phyloP scores from a whole-genome alignment of 2,329 filamentous ascomycete genomes.

The Diaporthe humulicola region DNA sequence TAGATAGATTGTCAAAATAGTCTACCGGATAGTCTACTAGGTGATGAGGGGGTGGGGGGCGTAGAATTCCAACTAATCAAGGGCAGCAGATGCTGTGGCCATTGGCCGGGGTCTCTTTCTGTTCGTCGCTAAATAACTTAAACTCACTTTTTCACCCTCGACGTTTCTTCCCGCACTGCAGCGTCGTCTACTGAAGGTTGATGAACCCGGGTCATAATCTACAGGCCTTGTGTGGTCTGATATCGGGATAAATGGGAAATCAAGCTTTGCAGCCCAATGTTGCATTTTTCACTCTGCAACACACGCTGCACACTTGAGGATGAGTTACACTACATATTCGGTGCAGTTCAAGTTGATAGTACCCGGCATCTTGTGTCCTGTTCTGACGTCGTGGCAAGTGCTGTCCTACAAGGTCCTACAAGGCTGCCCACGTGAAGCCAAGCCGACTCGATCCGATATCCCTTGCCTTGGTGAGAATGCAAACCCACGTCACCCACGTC shows the following conservation, averaged over 20 bases:
- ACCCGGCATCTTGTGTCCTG: background rate
- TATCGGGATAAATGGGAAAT: background rate
- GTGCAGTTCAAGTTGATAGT: too few species aligned
- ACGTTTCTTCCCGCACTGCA: background rate
- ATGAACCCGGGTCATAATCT: background rate
- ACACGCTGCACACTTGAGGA: too few species aligned
- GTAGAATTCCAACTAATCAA: background rate
- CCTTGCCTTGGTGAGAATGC: background rate
- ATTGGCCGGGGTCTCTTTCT: background rate
- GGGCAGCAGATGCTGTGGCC: background rate
- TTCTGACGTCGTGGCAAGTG: background rate
- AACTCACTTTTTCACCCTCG: too few species aligned
- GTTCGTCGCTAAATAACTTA: too few species aligned
- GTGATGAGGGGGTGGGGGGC: background rate
- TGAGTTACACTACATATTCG: too few species aligned
- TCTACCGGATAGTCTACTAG: background rate
- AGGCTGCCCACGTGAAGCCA: background rate
- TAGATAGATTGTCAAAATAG: too few species aligned
- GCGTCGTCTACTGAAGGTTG: background rate
- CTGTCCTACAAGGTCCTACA: background rate
- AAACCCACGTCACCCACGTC: too few species aligned
- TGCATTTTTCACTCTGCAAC: too few species aligned
- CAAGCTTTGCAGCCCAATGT: background rate
- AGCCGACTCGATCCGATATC: background rate
- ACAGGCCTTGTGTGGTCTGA: background rate